Evolutionary conservation across 345 rosid species (phyloP), one percentile per base, ranked within the genome.

Genomic region (Linum tenue): DNA sequence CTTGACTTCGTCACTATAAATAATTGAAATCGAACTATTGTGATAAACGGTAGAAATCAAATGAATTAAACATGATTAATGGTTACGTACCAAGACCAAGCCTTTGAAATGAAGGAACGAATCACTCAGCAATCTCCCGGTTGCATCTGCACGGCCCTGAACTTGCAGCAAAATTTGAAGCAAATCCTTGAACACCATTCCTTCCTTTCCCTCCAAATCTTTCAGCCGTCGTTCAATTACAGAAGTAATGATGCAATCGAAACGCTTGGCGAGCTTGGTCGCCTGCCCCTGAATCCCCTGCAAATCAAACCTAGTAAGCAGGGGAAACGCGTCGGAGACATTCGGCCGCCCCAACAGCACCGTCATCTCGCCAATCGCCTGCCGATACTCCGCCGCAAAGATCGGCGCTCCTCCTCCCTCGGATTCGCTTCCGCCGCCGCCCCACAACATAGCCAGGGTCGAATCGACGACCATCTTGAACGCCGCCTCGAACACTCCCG

Each of bases 281-380:
- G 66, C 69, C 37, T 69, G 64, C 40, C 51, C 77, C 73, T 65
- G 70, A 68, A 85, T 63, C 3, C 92, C 88, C 15, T 85, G 90
- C 16, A 80, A 71, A 70, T 85, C 85, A 17, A 87, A 87, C 56
- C 81, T 65, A 0, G 80, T 75, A 42, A 83, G 70, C 2, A 53
- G 31, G 0, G 86, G 88, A 53, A 81, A 81, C 42, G 84, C 41
- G 50, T 84, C 87, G 1, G 87, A 84, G 38, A 84, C 38, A 16
- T 83, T 84, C 9, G 81, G 84, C 60, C 50, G 62, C 63, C 83
- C 89, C 36, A 73, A 11, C 58, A 82, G 50, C 0, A 51, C 77
- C 2, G 75, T 59, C 38, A 76, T 62, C 41, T 68, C 82, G 0
- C 59, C 63, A 7, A 72, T 69, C 35, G 74, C 64, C 44, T 64